Percentiles rank a stretch among this genome's conserved stretches.
Evolutionary conservation across 73 alveolate genomes (phyloP).

Genomic region (Urostyla sp.): DNA sequence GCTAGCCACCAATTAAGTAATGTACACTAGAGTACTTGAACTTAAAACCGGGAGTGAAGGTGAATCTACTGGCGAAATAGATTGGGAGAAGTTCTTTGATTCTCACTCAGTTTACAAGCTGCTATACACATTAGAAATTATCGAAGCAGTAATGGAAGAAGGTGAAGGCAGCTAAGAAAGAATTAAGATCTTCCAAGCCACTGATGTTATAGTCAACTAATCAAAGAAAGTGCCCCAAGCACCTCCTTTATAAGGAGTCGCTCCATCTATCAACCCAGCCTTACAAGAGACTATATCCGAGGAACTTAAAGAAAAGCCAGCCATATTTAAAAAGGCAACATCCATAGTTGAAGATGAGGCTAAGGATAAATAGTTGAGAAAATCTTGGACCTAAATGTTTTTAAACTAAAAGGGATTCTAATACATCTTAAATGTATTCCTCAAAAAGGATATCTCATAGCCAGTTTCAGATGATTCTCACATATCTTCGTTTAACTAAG

Average conservation of each 20-base stretch:
- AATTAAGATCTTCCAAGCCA: slow-evolving; percentile 31
- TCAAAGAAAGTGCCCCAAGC: slow-evolving; percentile 6
- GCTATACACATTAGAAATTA: slow-evolving; percentile 74
- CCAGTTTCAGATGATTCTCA: background rate
- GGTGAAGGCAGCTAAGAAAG: slow-evolving; percentile 59
- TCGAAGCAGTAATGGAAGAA: slow-evolving; percentile 80
- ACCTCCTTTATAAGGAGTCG: slow-evolving; percentile 27
- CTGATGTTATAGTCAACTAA: slow-evolving; percentile 31
- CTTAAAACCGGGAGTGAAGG: slow-evolving; percentile 22
- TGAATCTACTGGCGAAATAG: slow-evolving; percentile 33
- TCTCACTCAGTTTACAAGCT: slow-evolving; percentile 70
- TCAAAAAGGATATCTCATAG: slow-evolving; percentile 29
- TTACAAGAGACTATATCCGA: background rate
- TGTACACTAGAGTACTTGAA: slow-evolving; percentile 51
- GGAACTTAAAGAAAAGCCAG: background rate
- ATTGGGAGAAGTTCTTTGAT: slow-evolving; percentile 74
- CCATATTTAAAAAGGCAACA: background rate
- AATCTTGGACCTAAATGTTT: slow-evolving; percentile 57
- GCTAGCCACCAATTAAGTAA: slow-evolving; percentile 70
- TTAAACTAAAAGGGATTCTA: slow-evolving; percentile 63
- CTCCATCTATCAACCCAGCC: background rate
- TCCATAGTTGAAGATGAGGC: slow-evolving; percentile 20
- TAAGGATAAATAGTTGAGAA: slow-evolving; percentile 35
- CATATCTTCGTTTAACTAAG: too few species aligned
- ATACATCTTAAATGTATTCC: slow-evolving; percentile 50